Evolutionary conservation across 2,329 filamentous ascomycete genomes (phyloP), one percentile per base, ranked within the genome.

Genomic region (Periconia sp.): DNA sequence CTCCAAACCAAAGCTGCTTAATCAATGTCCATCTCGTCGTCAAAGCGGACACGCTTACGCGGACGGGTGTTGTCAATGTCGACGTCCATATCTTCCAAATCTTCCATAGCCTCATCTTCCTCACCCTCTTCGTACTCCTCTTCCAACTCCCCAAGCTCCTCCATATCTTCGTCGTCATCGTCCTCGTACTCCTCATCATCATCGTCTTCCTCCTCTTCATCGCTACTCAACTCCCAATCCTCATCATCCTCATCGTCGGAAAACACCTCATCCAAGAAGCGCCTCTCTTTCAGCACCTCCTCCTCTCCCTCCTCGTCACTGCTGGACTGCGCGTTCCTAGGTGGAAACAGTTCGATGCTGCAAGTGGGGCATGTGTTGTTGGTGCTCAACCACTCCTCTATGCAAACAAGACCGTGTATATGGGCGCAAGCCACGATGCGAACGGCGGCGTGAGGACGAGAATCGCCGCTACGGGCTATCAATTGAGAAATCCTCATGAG

Each of bases 161-260:
- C 43, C 19, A 30, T 23, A 3, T 45, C 43, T 18, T 45, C 23
- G 27, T 31, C 30, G 2, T 31, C 43, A 13, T 45, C 43, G 7
- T 30, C 20, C 43, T 31, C 43, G 17, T 45, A 19, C 20, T 56
- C 57, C 1, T 49, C 50, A 9, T 49, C 49, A 15, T 47, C 53
- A 20, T 53, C 59, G 35, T 55, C 56, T 8, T 37, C 47, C 41
- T 55, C 57, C 44, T 64, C 8, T 62, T 62, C 46, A 60, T 53
- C 48, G 61, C 66, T 57, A 59, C 59, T 49, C 61, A 62, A 41
- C 33, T 54, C 23, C 19, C 49, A 15, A 53, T 57, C 23, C 23
- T 27, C 23, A 27, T 27, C 23, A 8, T 27, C 23, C 23, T 27
- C 23, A 27, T 27, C 23, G 23, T 27, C 23, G 5, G 23, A 27